Evolutionary conservation across 768 basidiomycete genomes (phyloP).

Genomic region (Trametes maxima): DNA sequence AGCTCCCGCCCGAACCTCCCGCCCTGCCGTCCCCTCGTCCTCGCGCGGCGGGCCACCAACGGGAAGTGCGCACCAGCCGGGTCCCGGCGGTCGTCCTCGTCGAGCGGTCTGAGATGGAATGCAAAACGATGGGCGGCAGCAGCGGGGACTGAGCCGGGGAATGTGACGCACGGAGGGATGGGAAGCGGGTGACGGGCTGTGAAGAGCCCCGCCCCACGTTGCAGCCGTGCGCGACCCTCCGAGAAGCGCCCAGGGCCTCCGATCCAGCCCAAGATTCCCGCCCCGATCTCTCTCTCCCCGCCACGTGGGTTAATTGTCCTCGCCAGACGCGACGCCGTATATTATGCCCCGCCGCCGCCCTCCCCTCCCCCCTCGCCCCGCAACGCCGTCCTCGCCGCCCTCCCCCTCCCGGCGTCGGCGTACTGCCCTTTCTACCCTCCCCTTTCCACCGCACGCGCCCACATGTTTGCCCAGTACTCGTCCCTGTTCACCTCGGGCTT

Average conservation of each 20-base stretch:
- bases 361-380: slow-evolving; percentile 5
- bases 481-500: slow-evolving; percentile 69
- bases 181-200: slow-evolving; percentile 15
- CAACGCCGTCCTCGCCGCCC: slow-evolving; percentile 6
- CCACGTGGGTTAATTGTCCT: slow-evolving; percentile 14
- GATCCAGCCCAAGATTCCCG: slow-evolving; percentile 1
- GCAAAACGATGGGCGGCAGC: too few species aligned
- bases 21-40: not conserved
- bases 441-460: not conserved
- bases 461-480: slow-evolving; percentile 52
- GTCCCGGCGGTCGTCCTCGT: too few species aligned
- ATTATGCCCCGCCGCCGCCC: slow-evolving; percentile 2
- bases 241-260: slow-evolving; percentile 6
- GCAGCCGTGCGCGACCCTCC: not conserved
- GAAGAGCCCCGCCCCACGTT: slow-evolving; percentile 4
- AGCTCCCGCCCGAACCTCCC: slow-evolving; percentile 4
- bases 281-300: not conserved
- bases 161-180: slow-evolving; percentile 8
- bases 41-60: not conserved
- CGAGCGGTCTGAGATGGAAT: too few species aligned
- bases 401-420: slow-evolving; percentile 6
- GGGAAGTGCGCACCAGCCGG: not conserved
- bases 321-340: slow-evolving; percentile 5
- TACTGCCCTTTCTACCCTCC: not conserved
- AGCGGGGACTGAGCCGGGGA: not conserved